Conservation (phyloP, 78 protist genomes). For the Dictyostelium purpureum region DNA sequence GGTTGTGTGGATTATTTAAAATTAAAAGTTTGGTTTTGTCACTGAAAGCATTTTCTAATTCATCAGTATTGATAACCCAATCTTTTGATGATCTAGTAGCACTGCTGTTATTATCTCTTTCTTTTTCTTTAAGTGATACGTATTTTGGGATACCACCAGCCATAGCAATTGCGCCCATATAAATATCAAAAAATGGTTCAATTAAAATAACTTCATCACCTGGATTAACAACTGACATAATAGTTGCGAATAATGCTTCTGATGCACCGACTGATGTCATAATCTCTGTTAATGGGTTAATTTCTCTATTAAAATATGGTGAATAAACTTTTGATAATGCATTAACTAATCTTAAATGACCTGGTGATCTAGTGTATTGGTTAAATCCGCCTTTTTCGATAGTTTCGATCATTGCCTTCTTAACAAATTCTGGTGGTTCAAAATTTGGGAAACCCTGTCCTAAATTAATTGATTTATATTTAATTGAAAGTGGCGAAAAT, state of each 20-base stretch:
- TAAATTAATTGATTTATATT: constrained; percentile 73
- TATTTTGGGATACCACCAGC: constrained; percentile 75
- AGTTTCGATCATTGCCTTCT: constrained; percentile 45
- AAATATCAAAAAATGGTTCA: constrained; percentile 92
- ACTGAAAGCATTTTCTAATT: constrained; percentile 63
- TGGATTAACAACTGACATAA: constrained; percentile 70
- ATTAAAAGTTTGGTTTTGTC: constrained; percentile 74
- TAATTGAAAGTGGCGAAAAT: constrained; percentile 74
- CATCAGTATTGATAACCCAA: constrained; percentile 72
- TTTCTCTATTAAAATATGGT: constrained; percentile 28
- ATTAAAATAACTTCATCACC: constrained; percentile 94
- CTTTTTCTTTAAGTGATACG: constrained; percentile 51
- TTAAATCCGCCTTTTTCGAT: constrained; percentile 59
- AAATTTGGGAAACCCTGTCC: constrained; percentile 85
- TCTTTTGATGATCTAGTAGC: constrained; percentile 15
- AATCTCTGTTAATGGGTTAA: constrained; percentile 79
- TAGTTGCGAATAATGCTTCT: constrained; percentile 64
- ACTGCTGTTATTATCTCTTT: not conserved
- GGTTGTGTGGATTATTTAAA: constrained; percentile 90
- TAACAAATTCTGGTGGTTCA: constrained; percentile 72
- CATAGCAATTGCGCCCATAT: constrained; percentile 67
- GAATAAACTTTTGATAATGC: constrained; percentile 73
- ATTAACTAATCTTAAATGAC: constrained; percentile 78
- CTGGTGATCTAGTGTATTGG: constrained; percentile 82
- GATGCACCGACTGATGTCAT: constrained; percentile 81